These are phyloP conservation scores for Fusarium buharicum DNA, from an alignment of 2,329 filamentous ascomycete species.

Conservation along the genomic window DNA sequence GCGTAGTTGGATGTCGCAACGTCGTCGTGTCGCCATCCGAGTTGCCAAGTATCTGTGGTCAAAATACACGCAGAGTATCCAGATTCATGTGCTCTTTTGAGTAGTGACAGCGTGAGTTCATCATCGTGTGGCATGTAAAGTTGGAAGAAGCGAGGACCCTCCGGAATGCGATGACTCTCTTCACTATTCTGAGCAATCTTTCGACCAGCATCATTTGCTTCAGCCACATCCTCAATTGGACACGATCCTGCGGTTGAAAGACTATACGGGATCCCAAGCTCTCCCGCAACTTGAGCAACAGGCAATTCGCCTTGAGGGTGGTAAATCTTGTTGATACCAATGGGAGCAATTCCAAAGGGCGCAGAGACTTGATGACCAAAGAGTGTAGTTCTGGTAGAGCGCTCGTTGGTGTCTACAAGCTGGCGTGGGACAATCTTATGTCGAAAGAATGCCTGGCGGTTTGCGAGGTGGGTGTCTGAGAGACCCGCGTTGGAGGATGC, in stretches of 20 bases:
- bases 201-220: not conserved
- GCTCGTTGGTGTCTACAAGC: constrained; percentile 10
- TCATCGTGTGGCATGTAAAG: constrained; percentile 21
- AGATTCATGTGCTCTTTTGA: constrained; percentile 2
- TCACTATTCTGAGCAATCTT: not conserved
- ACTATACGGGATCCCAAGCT: constrained; percentile 12
- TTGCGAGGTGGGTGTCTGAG: constrained; percentile 7
- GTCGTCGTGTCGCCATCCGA: constrained; percentile 18
- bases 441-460: constrained; percentile 15
- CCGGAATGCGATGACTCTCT: constrained; percentile 1
- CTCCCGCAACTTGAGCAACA: constrained; percentile 6
- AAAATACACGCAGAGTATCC: constrained; percentile 1
- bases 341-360: constrained; percentile 12
- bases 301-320: constrained; percentile 16
- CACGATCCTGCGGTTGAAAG: constrained; percentile 14
- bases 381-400: not conserved
- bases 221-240: constrained; percentile 10
- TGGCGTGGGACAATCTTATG: constrained; percentile 15
- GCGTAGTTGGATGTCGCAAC: constrained; percentile 13
- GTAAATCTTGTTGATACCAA: constrained; percentile 22
- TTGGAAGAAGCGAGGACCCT: constrained; percentile 3
- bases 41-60: constrained; percentile 16
- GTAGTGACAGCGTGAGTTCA: not conserved
- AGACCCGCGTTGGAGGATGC: constrained; percentile 14
- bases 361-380: constrained; percentile 10